Conservation (phyloP, 495 filamentous ascomycete genomes). For the Aspergillus leporis region DNA sequence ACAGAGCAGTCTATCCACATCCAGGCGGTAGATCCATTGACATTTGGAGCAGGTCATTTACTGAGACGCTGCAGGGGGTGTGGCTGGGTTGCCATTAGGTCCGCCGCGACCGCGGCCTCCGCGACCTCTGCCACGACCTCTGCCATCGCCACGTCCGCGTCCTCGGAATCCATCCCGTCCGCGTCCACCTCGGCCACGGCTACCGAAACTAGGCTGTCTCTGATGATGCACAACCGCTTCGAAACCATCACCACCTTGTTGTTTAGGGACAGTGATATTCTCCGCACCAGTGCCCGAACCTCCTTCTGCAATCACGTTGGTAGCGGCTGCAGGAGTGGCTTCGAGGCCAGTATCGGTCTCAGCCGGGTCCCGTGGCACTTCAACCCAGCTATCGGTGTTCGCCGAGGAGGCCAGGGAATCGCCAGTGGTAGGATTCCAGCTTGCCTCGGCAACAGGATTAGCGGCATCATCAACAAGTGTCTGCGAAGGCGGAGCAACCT, state of each 20-base stretch:
- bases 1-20: background rate
- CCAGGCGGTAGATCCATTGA: slow-evolving; percentile 13
- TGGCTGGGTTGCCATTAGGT: slow-evolving; percentile 28
- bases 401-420: slow-evolving; percentile 44
- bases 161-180: slow-evolving; percentile 58
- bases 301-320: slow-evolving; percentile 21
- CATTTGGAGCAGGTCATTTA: slow-evolving; percentile 12
- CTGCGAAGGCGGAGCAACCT: slow-evolving; percentile 47
- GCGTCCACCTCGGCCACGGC: slow-evolving; percentile 50
- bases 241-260: slow-evolving; percentile 63
- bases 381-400: slow-evolving; percentile 73
- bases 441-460: slow-evolving; percentile 66
- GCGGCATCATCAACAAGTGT: slow-evolving; percentile 61
- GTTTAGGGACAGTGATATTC: slow-evolving; percentile 41
- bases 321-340: slow-evolving; percentile 56
- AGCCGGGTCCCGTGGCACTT: slow-evolving; percentile 69
- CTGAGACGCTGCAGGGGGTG: slow-evolving; percentile 21
- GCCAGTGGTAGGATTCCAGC: slow-evolving; percentile 60
- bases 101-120: slow-evolving; percentile 38
- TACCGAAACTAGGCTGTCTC: slow-evolving; percentile 51
- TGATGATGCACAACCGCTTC: slow-evolving; percentile 62
- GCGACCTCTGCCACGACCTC: slow-evolving; percentile 39
- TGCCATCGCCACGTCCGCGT: slow-evolving; percentile 49
- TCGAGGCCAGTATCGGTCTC: slow-evolving; percentile 70
- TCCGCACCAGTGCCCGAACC: slow-evolving; percentile 66